Evolutionary conservation across 2,329 filamentous ascomycete species (phyloP), one percentile per base, ranked within the genome.

Genomic region (Fusarium sp.): DNA sequence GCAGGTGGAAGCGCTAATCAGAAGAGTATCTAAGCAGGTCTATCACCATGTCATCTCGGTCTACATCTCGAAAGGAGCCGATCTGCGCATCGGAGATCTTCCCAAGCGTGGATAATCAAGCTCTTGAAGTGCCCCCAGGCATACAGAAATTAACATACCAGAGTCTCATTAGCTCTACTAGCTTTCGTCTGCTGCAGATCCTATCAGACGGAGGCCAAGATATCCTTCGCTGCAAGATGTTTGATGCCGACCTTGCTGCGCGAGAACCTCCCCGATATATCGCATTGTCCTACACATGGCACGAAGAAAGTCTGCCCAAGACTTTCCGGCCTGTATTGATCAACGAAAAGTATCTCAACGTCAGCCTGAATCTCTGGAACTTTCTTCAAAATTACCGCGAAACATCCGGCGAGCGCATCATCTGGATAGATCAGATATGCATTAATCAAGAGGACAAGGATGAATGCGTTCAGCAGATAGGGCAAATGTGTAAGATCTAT

Each of bases 11-110:
- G 18, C 9, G 9, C 51, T 13, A 17, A 28, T 28, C 4, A 13
- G 4, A 54, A 14, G 7, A 13, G 4, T 22, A 2, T 4, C 2
- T 8, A 2, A 54, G 2, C 2, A 18, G 14, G 5, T n/a, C 14
- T 14, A n/a, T 41, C 4, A 14, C 24, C 1, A 7, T 38, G 6
- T 7, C 51, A 10, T 9, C 35, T 28, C 35, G 22, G 5, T 18
- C 33, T n/a, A 2, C 35, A 22, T 17, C 13, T 17, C 26, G 7
- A 9, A n/a, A 7, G 9, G 51, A 39, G 11, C 51, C 51, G 13
- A n/a, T 55, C 11, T n/a, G 35, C 11, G 14, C 35, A 11, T 39
- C 35, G 17, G 35, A 41, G 35, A 55, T 41, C 7, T 55, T 41
- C 7, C 24, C 35, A 12, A 41, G 7, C 6, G 20, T 41, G 14